Evolutionary conservation across 2,329 filamentous ascomycete species (phyloP).

Genomic region (Botryotinia narcissicola): DNA sequence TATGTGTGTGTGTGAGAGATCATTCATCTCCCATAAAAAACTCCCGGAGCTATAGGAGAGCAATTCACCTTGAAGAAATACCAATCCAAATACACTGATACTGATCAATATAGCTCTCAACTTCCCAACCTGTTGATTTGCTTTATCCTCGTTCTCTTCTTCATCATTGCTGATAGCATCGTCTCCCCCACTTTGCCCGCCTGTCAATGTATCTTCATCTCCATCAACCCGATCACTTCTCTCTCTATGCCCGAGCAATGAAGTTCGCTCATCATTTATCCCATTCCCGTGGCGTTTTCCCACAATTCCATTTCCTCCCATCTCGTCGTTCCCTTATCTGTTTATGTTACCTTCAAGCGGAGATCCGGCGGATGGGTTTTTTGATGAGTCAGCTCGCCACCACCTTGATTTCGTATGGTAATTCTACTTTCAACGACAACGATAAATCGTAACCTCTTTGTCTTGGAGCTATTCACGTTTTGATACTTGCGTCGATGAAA

Average conservation of each 20-base stretch:
- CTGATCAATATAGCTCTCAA: slow-evolving; percentile 47
- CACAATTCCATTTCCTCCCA: slow-evolving; percentile 7
- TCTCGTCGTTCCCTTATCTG: slow-evolving; percentile 2
- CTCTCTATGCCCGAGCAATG: slow-evolving; percentile 26
- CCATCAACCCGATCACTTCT: neutral
- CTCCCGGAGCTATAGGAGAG: neutral
- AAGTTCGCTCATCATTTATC: slow-evolving; percentile 26
- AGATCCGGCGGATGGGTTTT: neutral
- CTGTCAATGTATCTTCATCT: slow-evolving; percentile 14
- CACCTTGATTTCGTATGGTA: neutral
- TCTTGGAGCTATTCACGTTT: neutral
- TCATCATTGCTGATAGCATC: neutral
- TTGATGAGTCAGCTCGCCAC: slow-evolving; percentile 10
- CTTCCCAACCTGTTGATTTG: slow-evolving; percentile 36
- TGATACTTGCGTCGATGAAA: neutral
- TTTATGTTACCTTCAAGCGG: neutral
- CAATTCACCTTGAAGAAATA: slow-evolving; percentile 57
- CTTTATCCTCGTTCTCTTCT: slow-evolving; percentile 38
- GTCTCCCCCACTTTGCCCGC: neutral
- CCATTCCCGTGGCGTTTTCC: neutral
- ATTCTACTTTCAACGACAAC: neutral
- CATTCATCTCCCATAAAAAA: neutral
- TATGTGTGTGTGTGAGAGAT: too few relatives aligned
- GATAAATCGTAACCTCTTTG: neutral
- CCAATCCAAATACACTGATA: slow-evolving; percentile 53